phyloP scores from a whole-genome alignment of 2,329 filamentous ascomycete species.

The Apiospora koreana region DNA sequence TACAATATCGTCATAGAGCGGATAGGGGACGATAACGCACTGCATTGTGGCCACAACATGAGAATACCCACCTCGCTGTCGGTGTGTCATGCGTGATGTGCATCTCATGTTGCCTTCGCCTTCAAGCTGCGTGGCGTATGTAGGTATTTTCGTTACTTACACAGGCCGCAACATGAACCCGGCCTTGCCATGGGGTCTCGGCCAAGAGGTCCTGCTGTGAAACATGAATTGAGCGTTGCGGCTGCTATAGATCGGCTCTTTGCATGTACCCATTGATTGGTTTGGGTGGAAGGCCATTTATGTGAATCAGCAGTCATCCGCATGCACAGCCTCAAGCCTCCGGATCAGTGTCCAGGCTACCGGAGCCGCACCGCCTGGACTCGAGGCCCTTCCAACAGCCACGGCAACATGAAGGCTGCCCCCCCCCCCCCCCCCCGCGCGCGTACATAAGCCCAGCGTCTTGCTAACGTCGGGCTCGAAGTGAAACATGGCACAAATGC shows the following conservation, averaged over 20 bases:
- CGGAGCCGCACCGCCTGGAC: not conserved
- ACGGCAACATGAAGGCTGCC: not conserved
- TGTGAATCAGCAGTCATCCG: conserved; percentile 11
- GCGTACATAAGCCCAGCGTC: not conserved
- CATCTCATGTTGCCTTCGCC: not conserved
- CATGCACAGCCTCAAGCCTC: conserved; percentile 7
- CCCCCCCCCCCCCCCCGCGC: no score
- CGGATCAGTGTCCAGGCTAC: not conserved
- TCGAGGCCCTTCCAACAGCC: not conserved
- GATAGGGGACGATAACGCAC: conserved; percentile 1
- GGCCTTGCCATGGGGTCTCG: not conserved
- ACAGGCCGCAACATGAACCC: not conserved
- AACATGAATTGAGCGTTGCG: not conserved
- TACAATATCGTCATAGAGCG: not conserved
- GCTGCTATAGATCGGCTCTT: not conserved
- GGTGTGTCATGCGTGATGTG: not conserved
- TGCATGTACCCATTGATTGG: not conserved
- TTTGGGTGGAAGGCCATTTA: conserved; percentile 12
- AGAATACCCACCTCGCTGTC: not conserved
- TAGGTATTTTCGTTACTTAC: conserved; percentile 1
- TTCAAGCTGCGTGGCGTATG: not conserved
- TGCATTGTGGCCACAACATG: not conserved
- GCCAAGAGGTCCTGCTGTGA: not conserved
- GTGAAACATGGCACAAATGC: conserved; percentile 15
- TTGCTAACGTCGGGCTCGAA: not conserved